Evolutionary conservation across 1,284 basidiomycete genomes (phyloP).

Genomic region (Ganoderma lucidum): DNA sequence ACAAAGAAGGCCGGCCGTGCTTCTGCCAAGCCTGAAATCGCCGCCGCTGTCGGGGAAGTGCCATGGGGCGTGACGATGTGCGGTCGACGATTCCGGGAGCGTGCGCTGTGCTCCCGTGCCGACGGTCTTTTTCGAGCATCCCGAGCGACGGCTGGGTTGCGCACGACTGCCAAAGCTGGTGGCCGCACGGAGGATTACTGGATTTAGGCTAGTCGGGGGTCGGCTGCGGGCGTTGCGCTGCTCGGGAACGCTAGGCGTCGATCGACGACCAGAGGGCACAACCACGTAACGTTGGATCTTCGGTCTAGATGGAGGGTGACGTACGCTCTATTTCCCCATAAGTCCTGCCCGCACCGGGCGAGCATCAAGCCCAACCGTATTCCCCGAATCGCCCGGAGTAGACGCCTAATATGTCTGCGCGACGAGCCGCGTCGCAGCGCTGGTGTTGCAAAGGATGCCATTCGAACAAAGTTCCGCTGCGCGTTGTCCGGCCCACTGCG

Average conservation of each 20-base stretch:
- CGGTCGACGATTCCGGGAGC: conserved; percentile 5
- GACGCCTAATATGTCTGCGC: not conserved
- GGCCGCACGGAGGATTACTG: not conserved
- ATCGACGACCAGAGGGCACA: conserved; percentile 19
- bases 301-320: conserved; percentile 23
- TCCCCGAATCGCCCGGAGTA: conserved; percentile 6
- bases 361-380: not conserved
- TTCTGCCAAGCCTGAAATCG: conserved; percentile 35
- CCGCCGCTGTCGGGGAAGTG: conserved; percentile 12
- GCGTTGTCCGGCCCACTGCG: not conserved
- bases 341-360: conserved; percentile 8
- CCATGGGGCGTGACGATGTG: conserved; percentile 8
- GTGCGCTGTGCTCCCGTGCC: conserved; percentile 5
- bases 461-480: not conserved
- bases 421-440: conserved; percentile 2
- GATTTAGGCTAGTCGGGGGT: conserved; percentile 3
- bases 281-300: conserved; percentile 16
- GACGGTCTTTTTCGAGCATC: not conserved
- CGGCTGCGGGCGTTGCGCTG: not conserved
- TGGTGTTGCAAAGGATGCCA: not conserved
- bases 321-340: conserved; percentile 20
- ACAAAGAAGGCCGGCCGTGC: conserved; percentile 27
- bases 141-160: not conserved
- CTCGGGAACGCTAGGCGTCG: conserved; percentile 13
- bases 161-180: not conserved